Evolutionary conservation across 148 eudicot genomes (phyloP).

Genomic region (Rhododendron vialii): DNA sequence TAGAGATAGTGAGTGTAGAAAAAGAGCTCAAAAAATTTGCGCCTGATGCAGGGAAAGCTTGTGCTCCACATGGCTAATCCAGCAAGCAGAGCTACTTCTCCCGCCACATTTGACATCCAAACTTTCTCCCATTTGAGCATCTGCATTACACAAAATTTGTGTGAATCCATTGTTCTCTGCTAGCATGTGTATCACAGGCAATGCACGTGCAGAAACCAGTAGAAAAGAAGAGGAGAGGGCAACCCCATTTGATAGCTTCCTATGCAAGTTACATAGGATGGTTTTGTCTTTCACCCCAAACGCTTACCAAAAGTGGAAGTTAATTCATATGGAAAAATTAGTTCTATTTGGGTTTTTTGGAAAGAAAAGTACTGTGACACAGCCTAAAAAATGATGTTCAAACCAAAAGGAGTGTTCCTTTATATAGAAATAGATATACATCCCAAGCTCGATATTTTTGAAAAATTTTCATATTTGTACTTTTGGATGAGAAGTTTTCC

Average conservation of each 20-base stretch:
- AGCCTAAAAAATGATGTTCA: too few relatives aligned
- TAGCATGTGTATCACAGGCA: neutral
- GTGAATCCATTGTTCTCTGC: neutral
- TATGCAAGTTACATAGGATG: neutral
- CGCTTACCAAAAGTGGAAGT: too few relatives aligned
- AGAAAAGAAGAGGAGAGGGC: neutral
- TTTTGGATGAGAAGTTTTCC: too few relatives aligned
- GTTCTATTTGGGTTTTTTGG: neutral
- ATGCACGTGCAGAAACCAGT: neutral
- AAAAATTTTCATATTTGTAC: too few relatives aligned
- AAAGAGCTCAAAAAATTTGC: constrained; percentile 47
- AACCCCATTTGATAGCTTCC: neutral
- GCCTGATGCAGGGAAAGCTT: constrained; percentile 30
- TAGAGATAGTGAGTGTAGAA: constrained; percentile 53
- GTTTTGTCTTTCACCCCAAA: neutral
- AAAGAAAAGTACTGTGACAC: neutral
- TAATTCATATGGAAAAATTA: too few relatives aligned
- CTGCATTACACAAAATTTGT: constrained; percentile 23
- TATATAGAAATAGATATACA: too few relatives aligned
- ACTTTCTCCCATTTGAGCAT: constrained; percentile 33
- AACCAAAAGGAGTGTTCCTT: too few relatives aligned
- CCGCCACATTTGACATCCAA: constrained; percentile 36
- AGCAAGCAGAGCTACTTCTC: constrained; percentile 34
- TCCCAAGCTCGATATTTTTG: too few relatives aligned
- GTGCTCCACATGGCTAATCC: constrained; percentile 49